Evolutionary conservation across 768 basidiomycete genomes (phyloP), one percentile per base, ranked within the genome.

Genomic region (Serendipita sp.): DNA sequence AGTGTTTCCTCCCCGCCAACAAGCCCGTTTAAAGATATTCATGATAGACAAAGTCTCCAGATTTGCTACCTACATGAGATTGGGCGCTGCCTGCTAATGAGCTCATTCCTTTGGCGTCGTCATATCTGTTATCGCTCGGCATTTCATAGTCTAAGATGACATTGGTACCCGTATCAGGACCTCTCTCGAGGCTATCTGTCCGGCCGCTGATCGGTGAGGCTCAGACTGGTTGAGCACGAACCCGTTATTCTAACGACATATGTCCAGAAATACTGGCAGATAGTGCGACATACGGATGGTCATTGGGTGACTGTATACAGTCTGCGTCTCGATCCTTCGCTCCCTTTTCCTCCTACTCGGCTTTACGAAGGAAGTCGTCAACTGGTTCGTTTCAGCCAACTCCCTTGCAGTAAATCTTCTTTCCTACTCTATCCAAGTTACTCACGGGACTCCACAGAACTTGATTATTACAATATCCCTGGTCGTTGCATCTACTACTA

Each of bases 161-260:
- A 0, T 78, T 91, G 23, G 94, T 96, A 10, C 93, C 97, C 72
- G 79, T 95, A 48, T 94, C 94, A 1, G 94, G 93, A 0, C 94
- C 91, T 1, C 76, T 94, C 4, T 91, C 88, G 0, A 94, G 93
- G 1, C 80, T 98, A 18, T 77, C 96, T 51, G 88, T 95, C 68
- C 94, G 96, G 71, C 95, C 93, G 0, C 72, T 94, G 48, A 90
- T 95, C 69, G 89, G 91, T 82, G 67, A 45, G 71, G 66, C 38
- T 23, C 23, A 23, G 23, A 23, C 38, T 41, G 38, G 38, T 41
- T 41, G 38, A 13, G 2, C 54, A 44, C 13, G 28, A 16, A 23
- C 23, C 23, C 23, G 34, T 41, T 13, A 13, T 41, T 13, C 63
- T 38, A 44, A 47, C 34, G n/a, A 36, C 16, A 48, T 11, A 11